Evolutionary conservation across 345 rosid species (phyloP).

Genomic region (Hevea brasiliensis): DNA sequence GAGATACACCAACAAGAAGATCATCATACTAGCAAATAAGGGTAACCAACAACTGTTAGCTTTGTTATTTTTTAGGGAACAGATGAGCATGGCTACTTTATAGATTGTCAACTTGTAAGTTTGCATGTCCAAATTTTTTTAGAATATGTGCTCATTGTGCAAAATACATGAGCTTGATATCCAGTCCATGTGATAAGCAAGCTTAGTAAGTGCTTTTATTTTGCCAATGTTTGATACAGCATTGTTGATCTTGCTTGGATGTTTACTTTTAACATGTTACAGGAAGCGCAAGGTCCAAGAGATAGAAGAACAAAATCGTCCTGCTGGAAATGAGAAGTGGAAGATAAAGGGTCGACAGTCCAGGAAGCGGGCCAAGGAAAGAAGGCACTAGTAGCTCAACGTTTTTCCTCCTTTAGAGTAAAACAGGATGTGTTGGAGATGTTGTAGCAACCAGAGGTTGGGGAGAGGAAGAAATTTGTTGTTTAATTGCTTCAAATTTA

Average conservation of each 20-base stretch:
- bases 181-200: not conserved
- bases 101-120: not conserved
- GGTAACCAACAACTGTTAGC: not conserved
- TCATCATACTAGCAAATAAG: not conserved
- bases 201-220: not conserved
- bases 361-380: constrained; percentile 55
- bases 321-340: constrained; percentile 73
- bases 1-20: not conserved
- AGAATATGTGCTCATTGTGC: not conserved
- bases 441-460: too few species aligned
- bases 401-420: too few species aligned
- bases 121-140: not conserved
- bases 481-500: not conserved
- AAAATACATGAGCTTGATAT: not conserved
- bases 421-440: not conserved
- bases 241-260: not conserved
- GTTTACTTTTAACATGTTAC: constrained; percentile 6
- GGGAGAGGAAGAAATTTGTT: not conserved
- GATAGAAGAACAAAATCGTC: constrained; percentile 66
- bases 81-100: not conserved
- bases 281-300: constrained; percentile 89
- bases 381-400: constrained; percentile 47
- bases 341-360: constrained; percentile 62
- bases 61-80: not conserved
- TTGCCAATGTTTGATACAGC: not conserved